Conservation (phyloP, 108 stramenopile species). For the Tribonema minus region DNA sequence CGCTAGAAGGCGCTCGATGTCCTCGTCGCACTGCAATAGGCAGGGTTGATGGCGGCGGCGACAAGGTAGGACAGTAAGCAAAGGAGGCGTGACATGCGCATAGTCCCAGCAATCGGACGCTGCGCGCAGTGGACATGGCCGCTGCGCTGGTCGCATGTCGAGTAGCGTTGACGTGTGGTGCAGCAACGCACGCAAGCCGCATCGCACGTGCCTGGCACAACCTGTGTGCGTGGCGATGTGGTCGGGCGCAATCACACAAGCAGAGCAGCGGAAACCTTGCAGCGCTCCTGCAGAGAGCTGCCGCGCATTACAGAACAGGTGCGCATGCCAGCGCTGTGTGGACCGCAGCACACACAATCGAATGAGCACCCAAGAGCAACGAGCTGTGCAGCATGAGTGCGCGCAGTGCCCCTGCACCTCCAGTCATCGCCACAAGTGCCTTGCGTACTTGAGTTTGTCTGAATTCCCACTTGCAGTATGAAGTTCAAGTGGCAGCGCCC, state of each 20-base stretch:
- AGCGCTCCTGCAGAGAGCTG: too few relatives aligned
- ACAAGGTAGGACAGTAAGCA: neutral
- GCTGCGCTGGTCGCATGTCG: too few relatives aligned
- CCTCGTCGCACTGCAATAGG: neutral
- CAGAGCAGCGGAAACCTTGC: too few relatives aligned
- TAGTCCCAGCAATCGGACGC: too few relatives aligned
- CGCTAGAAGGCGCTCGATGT: neutral
- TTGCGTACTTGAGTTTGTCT: neutral
- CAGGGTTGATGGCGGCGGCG: neutral
- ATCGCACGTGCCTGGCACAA: too few relatives aligned
- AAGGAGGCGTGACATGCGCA: neutral
- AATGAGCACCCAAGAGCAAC: neutral
- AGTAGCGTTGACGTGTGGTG: too few relatives aligned
- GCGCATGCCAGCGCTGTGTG: neutral
- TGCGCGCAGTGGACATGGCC: too few relatives aligned
- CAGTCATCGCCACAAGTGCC: neutral
- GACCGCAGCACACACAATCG: neutral
- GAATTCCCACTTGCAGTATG: neutral
- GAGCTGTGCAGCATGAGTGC: neutral
- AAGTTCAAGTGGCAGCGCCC: neutral
- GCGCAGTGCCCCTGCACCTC: neutral
- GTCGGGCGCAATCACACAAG: too few relatives aligned
- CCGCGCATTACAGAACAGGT: neutral
- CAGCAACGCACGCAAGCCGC: neutral
- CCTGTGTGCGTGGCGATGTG: too few relatives aligned